Percentiles rank a stretch among this genome's conserved stretches.
Conservation (phyloP, 495 filamentous ascomycete species). For the Aspergillus sclerotiicarbonarius region DNA sequence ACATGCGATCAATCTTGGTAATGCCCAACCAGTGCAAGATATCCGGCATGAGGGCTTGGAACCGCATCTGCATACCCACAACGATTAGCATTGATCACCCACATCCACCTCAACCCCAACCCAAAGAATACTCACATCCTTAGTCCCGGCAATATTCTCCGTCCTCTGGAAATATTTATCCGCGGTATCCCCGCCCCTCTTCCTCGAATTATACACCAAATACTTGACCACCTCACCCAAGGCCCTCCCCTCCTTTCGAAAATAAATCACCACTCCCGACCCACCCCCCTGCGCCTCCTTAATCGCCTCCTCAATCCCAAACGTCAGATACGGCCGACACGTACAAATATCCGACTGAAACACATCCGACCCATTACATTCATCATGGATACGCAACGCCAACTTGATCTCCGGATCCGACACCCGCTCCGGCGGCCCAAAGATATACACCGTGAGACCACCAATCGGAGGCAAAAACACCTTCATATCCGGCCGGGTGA, state of each 20-base stretch:
- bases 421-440: conserved; percentile 85
- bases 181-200: conserved; percentile 69
- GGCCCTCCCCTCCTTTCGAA: conserved; percentile 88
- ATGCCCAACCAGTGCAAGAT: conserved; percentile 94
- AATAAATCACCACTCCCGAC: conserved; percentile 90
- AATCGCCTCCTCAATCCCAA: conserved; percentile 88
- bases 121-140: conserved; percentile 33
- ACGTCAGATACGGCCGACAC: conserved; percentile 87
- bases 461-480: conserved; percentile 89
- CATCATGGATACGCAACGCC: conserved; percentile 84
- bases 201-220: conserved; percentile 85
- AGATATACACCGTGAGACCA: conserved; percentile 88
- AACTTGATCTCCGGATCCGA: conserved; percentile 73
- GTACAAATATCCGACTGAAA: conserved; percentile 95
- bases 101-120: not conserved
- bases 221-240: conserved; percentile 91
- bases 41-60: conserved; percentile 92
- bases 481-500: conserved; percentile 86
- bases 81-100: not conserved
- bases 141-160: conserved; percentile 90
- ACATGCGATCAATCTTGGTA: conserved; percentile 91
- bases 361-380: conserved; percentile 90
- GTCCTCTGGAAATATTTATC: conserved; percentile 92
- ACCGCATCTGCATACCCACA: conserved; percentile 61
- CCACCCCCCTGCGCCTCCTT: conserved; percentile 88